Evolutionary conservation across 2,329 filamentous ascomycete genomes (phyloP), one percentile per base, ranked within the genome.

Genomic region (Cercospora beticola): DNA sequence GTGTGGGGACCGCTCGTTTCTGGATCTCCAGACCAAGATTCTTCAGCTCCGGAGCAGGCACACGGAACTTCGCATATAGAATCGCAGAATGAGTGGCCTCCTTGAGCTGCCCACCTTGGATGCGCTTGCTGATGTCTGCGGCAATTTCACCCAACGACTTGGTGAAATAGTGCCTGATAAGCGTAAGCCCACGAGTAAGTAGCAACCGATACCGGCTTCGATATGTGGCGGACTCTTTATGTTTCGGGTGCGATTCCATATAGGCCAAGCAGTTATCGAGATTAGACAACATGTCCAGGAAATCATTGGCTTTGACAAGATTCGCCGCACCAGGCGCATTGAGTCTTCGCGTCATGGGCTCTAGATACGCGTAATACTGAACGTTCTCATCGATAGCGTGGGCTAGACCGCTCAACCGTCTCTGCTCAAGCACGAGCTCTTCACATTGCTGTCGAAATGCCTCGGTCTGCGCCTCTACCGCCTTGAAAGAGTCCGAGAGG

Each of bases 311-410:
- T 57, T 94, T 91, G 16, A 97, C 94, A 65, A 97, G 85, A 67
- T 90, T 93, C 60, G 92, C 90, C 21, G 94, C 94, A 0, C 94
- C 93, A 0, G 95, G 94, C 0, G 94, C 94, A 82, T 98, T 98
- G 67, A 99, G 87, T 14, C 93, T 88, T 65, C 94, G 87, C 0
- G 93, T 97, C 69, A 94, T 93, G 58, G 90, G 93, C 72, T 99
- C 95, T 5, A 99, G 86, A 77, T 97, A 97, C 21, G 91, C 88
- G 79, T 99, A 99, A 80, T 97, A 97, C 77, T 94, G 90, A n/a
- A 97, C 83, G 74, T 97, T 96, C 26, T 92, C 91, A 28, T 92
- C 90, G 66, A 99, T 90, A 68, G 93, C 90, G 73, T 96, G 88
- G 2, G 93, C 93, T 52, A 99, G 86, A 72, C 86, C 87, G 70